Evolutionary conservation across 2,329 filamentous ascomycete species (phyloP).

Genomic region (Fusarium denticulatum): DNA sequence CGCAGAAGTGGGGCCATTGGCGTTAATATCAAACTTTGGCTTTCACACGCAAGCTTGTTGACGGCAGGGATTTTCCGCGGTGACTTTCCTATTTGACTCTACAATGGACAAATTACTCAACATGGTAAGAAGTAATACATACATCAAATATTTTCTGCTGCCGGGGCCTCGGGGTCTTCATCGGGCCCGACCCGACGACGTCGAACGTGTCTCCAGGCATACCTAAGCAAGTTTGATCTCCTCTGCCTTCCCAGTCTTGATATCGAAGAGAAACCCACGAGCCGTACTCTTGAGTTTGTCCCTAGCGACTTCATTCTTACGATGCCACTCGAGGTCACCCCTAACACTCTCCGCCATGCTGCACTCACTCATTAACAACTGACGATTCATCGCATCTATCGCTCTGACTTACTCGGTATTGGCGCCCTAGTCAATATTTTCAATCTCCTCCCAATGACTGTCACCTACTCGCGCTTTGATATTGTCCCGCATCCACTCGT

Average conservation of each 20-base stretch:
- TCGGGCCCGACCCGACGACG: too few species aligned
- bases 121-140: too few species aligned
- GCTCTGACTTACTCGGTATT: neutral
- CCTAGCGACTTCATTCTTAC: neutral
- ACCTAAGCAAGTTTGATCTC: neutral
- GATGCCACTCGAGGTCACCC: neutral
- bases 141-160: too few species aligned
- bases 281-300: neutral
- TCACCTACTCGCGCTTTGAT: neutral
- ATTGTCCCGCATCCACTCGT: neutral
- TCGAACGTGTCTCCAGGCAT: neutral
- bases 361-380: accelerated
- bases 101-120: accelerated
- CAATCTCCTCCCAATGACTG: neutral
- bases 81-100: too few species aligned
- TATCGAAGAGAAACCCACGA: neutral
- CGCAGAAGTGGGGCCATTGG: too few species aligned
- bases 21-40: too few species aligned
- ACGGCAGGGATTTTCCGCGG: too few species aligned
- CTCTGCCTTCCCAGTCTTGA: neutral
- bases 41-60: too few species aligned
- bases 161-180: too few species aligned
- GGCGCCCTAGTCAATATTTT: neutral
- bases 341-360: neutral
- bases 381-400: accelerated